phyloP scores from a whole-genome alignment of 164 flowering plant genomes.

The Vitis rupestris region DNA sequence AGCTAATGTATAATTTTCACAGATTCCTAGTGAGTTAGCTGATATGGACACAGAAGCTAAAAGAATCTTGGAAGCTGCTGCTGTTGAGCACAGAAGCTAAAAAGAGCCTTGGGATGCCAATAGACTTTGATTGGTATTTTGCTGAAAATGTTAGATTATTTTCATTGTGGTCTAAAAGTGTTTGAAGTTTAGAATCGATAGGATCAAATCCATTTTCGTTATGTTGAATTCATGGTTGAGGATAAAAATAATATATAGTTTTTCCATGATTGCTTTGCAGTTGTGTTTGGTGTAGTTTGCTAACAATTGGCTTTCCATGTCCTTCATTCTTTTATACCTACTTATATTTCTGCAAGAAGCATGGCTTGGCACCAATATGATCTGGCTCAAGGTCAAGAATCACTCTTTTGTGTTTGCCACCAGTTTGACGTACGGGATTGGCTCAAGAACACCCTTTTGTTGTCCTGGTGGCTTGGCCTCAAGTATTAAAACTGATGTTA shows the following conservation, averaged over 20 bases:
- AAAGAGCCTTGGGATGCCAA: slow-evolving; percentile 1
- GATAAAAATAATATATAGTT: not conserved
- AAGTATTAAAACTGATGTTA: too few relatives aligned
- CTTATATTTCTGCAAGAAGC: not conserved
- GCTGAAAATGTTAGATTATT: not conserved
- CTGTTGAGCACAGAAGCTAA: not conserved
- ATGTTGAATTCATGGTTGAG: too few relatives aligned
- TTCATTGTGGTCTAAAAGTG: too few relatives aligned
- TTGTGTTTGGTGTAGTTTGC: not conserved
- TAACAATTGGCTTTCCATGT: not conserved
- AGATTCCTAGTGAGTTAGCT: slow-evolving; percentile 59
- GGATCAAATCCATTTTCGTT: too few relatives aligned
- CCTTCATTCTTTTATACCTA: not conserved
- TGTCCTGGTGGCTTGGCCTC: too few relatives aligned
- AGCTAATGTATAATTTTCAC: slow-evolving; percentile 8
- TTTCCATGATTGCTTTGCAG: not conserved
- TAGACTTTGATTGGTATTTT: not conserved
- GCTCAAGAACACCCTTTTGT: too few relatives aligned
- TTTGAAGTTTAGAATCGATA: too few relatives aligned
- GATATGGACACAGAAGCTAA: slow-evolving; percentile 58
- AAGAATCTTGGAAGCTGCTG: slow-evolving; percentile 49
- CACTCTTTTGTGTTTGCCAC: too few relatives aligned
- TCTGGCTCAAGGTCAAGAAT: not conserved
- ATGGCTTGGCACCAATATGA: not conserved
- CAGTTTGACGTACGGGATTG: too few relatives aligned